Base-by-base conservation (phyloP, 1,284 basidiomycete species). In the Malassezia psittaci region DNA sequence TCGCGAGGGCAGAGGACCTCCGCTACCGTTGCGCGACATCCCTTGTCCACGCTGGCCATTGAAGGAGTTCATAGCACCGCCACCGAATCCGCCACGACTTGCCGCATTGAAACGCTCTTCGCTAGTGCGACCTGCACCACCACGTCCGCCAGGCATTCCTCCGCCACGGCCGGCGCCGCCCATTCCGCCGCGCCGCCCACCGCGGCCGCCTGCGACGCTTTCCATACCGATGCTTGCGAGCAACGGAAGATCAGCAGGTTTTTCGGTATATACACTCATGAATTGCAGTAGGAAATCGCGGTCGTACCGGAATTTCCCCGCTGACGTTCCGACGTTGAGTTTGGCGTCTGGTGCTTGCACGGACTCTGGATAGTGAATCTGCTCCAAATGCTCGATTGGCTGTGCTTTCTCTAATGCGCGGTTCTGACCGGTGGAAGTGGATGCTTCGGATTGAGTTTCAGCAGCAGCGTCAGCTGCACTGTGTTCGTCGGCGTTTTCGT, bases 241-340 rank as follows among this genome's bases (percentile, higher is more conserved):
- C 60, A 88, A 83, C 35, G 91, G 90, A 24, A 96, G 83, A 53
- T 83, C 82, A 54, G 86, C 87, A 0, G 94, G 93, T 77, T 90
- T 93, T 77, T 96, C 91, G 76, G 85, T 88, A 80, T 90, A 98
- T 54, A 94, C 79, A 38, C 79, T 79, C 89, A 96, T 94, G 79
- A 98, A 99, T 75, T 99, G 94, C 62, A 99, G 78, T 33, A 98
- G 81, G 83, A 98, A 98, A 42, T 93, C 89, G 47, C 93, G 89
- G 77, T 96, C 90, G 76, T 98, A 98, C 67, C 91, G 85, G 81
- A 90, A 96, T 77, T 90, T 93, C 68, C 91, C 90, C 68, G 86
- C 85, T 57, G 77, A 72, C 15, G 85, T 85, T 58, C 85, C 83
- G 57, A 82, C 79, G 76, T 96, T 96, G 66, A 96, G 84, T 68